Base-by-base conservation (phyloP, 2,329 filamentous ascomycete genomes). In the Emmonsia crescens region DNA sequence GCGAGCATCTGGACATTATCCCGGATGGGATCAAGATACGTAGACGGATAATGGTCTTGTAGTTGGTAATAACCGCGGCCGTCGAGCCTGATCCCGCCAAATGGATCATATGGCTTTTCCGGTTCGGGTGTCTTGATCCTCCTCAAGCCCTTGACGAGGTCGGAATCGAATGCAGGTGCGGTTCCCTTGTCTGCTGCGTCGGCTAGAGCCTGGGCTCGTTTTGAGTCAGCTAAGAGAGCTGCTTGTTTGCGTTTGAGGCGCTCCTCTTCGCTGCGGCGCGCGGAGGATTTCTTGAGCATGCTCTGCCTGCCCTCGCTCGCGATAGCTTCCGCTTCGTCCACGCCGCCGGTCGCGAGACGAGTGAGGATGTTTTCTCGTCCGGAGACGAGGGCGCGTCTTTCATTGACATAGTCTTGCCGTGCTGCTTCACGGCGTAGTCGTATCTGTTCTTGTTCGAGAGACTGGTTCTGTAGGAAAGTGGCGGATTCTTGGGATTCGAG, bases 41-140 rank as follows among this genome's bases (percentile, higher is more conserved):
- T 83, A 71, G 89, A 91, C 49, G 86, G 83, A 73, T 96, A 96
- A 49, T 81, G 78, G 57, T 84, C 81, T 65, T 86, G 83, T 44
- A 95, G 70, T 10, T 82, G 78, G 70, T 90, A 93, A 68, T 92
- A 87, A 67, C 87, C 80, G 27, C 85, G 84, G 29, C 80, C 80
- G 59, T 92, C 83, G 55, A 83, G 76, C 8, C 71, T 64, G 64
- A 92, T 77, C 0, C 91, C 94, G 46, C 85, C 91, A 71, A 94
- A 96, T 0, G 93, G 89, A 77, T 96, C 91, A 76, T 96, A 96
- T 0, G 90, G 87, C 62, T 86, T 85, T 68, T 91, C 85, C 5
- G 83, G 83, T 42, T 83, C 82, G 1, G 83, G 82, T 2, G 81
- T 80, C 61, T 82, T 78, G 59, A 80, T 79, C 62, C 80, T 86